Conservation (phyloP, 2,329 filamentous ascomycete species). For the Nemania sp. region DNA sequence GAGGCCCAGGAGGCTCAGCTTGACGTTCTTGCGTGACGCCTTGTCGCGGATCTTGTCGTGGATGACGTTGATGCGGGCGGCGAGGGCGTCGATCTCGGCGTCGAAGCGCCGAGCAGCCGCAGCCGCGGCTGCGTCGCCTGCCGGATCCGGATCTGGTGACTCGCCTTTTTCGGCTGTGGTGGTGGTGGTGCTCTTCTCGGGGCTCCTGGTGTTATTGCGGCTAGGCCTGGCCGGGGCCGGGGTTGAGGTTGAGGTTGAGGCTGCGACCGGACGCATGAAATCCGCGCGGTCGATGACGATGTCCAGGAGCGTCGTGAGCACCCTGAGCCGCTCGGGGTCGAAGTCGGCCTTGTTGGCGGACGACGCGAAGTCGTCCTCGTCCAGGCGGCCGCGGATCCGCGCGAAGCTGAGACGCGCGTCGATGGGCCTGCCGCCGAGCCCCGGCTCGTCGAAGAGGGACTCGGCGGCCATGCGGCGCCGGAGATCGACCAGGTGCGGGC, state of each 20-base stretch:
- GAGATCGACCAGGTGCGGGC: constrained; percentile 59
- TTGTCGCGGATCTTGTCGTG: constrained; percentile 73
- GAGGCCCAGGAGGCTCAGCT: constrained; percentile 75
- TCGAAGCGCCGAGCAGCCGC: constrained; percentile 62
- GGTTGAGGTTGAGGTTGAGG: neutral
- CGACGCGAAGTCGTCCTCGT: constrained; percentile 55
- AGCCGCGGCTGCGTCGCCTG: constrained; percentile 13
- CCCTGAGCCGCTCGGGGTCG: constrained; percentile 71
- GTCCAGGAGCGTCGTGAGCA: constrained; percentile 71
- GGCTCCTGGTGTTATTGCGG: too few species aligned
- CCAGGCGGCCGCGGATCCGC: constrained; percentile 53
- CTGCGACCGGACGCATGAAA: constrained; percentile 28
- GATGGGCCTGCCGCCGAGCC: constrained; percentile 47
- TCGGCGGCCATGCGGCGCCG: constrained; percentile 68
- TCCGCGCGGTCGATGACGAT: constrained; percentile 72
- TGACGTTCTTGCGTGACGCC: constrained; percentile 76
- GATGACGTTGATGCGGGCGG: constrained; percentile 60
- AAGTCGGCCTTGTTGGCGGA: constrained; percentile 62
- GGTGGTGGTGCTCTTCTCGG: too few species aligned
- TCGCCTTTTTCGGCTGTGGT: too few species aligned
- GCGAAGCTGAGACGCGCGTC: constrained; percentile 49
- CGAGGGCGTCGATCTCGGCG: constrained; percentile 68
- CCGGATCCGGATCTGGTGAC: too few species aligned
- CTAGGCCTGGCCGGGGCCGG: constrained; percentile 37
- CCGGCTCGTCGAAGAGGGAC: constrained; percentile 60